Evolutionary conservation across 208 protist genomes (phyloP).

Genomic region (Acanthamoeba lugdunensis): DNA sequence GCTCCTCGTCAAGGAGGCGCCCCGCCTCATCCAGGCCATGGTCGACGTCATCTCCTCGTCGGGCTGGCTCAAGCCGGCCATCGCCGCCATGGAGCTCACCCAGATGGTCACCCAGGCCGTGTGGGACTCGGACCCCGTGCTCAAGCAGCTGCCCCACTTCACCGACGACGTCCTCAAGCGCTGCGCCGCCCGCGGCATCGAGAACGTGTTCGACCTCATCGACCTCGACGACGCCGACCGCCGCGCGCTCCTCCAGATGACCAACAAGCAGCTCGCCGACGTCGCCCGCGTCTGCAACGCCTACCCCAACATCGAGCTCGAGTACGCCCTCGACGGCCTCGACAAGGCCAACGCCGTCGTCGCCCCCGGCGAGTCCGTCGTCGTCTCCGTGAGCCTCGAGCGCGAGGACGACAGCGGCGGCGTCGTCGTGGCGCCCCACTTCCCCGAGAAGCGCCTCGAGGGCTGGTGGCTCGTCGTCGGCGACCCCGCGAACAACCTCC

Average conservation of each 20-base stretch:
- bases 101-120: slow-evolving; percentile 95
- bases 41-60: slow-evolving; percentile 94
- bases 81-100: slow-evolving; percentile 92
- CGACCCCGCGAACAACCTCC: slow-evolving; percentile 85
- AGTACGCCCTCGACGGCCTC: slow-evolving; percentile 61
- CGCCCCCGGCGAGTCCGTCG: slow-evolving; percentile 32
- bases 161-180: not conserved
- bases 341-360: slow-evolving; percentile 23
- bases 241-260: not conserved
- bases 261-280: slow-evolving; percentile 70
- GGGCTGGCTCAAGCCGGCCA: slow-evolving; percentile 91
- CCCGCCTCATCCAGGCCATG: slow-evolving; percentile 93
- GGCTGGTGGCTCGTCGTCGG: slow-evolving; percentile 94
- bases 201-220: slow-evolving; percentile 72
- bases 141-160: slow-evolving; percentile 64
- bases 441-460: slow-evolving; percentile 87
- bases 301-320: slow-evolving; percentile 90
- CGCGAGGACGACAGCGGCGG: slow-evolving; percentile 66
- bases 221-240: slow-evolving; percentile 41
- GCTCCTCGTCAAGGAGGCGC: slow-evolving; percentile 95
- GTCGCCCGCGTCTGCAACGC: slow-evolving; percentile 88
- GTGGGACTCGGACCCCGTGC: slow-evolving; percentile 83
- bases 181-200: slow-evolving; percentile 20
- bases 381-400: slow-evolving; percentile 39
- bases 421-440: slow-evolving; percentile 60